These are phyloP conservation scores for Phaeotremella skinneri DNA, from an alignment of 768 basidiomycete species.

Conservation along the genomic window DNA sequence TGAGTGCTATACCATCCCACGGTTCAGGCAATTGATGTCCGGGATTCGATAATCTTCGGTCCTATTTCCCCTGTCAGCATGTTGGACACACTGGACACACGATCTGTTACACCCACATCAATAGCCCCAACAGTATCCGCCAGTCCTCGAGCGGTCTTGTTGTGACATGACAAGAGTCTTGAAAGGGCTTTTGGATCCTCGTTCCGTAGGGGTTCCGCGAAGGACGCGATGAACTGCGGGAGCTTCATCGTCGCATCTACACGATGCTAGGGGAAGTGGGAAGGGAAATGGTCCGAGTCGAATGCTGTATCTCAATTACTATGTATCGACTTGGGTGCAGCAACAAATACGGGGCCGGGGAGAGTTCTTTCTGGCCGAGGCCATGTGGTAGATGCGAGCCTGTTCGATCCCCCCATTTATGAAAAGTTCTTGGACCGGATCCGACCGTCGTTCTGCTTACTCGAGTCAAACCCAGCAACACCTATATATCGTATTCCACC, in stretches of 20 bases:
- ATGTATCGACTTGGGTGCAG: too few relatives aligned
- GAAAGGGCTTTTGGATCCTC: conserved; percentile 33
- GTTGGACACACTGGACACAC: neutral
- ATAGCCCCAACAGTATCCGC: conserved; percentile 38
- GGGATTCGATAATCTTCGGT: conserved; percentile 33
- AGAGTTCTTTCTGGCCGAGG: too few relatives aligned
- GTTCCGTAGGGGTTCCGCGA: conserved; percentile 28
- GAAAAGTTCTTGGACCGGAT: neutral
- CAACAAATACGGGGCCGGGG: too few relatives aligned
- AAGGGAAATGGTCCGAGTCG: too few relatives aligned
- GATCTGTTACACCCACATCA: conserved; percentile 31
- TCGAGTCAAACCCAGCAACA: neutral
- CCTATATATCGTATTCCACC: neutral
- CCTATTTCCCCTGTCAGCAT: conserved; percentile 17
- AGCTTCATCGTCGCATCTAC: conserved; percentile 32
- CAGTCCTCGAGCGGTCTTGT: conserved; percentile 41
- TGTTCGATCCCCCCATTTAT: neutral
- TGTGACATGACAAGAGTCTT: conserved; percentile 29
- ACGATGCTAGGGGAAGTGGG: neutral
- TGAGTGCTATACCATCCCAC: conserved; percentile 43
- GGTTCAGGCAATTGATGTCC: conserved; percentile 40
- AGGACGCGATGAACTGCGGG: conserved; percentile 41
- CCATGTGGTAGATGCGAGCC: too few relatives aligned
- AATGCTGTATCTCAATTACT: too few relatives aligned
- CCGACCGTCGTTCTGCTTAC: neutral